These are phyloP conservation scores for Musa itinerans DNA, from an alignment of 176 grass and related monocot species.

Conservation along the genomic window DNA sequence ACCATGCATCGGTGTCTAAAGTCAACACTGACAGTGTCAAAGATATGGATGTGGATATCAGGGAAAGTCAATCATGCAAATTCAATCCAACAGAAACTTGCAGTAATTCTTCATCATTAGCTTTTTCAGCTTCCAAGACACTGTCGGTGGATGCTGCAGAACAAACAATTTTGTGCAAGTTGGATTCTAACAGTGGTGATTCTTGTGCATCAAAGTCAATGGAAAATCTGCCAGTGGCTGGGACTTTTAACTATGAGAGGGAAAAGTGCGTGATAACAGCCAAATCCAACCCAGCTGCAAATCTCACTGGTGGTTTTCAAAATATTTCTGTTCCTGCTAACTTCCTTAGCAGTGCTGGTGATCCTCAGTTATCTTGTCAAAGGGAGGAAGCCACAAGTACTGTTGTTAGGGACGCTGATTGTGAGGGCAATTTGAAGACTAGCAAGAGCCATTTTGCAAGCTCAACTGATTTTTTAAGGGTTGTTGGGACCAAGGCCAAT, in stretches of 20 bases:
- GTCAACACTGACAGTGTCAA: background rate
- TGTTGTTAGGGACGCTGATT: slow-evolving; percentile 19
- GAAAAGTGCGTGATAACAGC: background rate
- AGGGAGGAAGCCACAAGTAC: background rate
- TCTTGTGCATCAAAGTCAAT: slow-evolving; percentile 6
- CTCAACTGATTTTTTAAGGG: slow-evolving; percentile 42
- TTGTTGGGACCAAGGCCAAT: slow-evolving; percentile 20
- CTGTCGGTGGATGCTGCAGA: background rate
- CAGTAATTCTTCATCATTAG: background rate
- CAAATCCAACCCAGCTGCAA: slow-evolving; percentile 22
- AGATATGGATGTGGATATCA: background rate
- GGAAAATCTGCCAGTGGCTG: slow-evolving; percentile 9
- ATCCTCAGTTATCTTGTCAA: slow-evolving; percentile 29
- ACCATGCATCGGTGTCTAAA: background rate
- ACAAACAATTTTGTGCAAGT: background rate
- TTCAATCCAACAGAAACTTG: background rate
- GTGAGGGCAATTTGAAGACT: slow-evolving; percentile 29
- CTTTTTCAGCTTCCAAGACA: background rate
- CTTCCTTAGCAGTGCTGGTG: slow-evolving; percentile 28
- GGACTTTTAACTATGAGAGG: background rate
- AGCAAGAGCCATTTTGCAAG: slow-evolving; percentile 9
- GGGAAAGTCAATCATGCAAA: background rate
- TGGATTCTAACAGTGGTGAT: background rate
- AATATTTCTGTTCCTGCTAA: slow-evolving; percentile 25
- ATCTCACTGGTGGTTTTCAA: slow-evolving; percentile 19